A percentile compares a stretch with the other conserved stretches of the same genome.
Evolutionary conservation across 2,329 filamentous ascomycete species (phyloP).

Genomic region (Fusarium illudens): DNA sequence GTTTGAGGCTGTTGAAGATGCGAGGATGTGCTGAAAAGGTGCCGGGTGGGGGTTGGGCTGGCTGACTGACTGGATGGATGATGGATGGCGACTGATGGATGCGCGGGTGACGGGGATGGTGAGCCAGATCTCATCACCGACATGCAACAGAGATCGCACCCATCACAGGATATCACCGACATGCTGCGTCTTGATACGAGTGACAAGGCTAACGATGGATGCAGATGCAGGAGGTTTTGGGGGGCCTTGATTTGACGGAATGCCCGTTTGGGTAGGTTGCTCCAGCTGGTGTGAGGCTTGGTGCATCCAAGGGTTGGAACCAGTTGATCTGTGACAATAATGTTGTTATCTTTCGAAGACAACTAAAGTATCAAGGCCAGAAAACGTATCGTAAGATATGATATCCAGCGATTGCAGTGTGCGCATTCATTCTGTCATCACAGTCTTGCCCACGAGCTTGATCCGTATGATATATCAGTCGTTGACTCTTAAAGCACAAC

Average conservation of each 20-base stretch:
- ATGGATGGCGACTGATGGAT: background rate
- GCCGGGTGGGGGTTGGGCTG: conserved; percentile 13
- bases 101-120: conserved; percentile 6
- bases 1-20: conserved; percentile 34
- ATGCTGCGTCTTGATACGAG: background rate
- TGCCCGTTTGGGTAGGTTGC: background rate
- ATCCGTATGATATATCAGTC: background rate
- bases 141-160: background rate
- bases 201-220: background rate
- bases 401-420: background rate
- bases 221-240: background rate
- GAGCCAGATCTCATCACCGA: background rate
- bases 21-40: conserved; percentile 3
- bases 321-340: background rate
- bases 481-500: background rate
- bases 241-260: background rate
- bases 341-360: background rate
- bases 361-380: background rate
- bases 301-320: background rate
- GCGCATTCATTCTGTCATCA: background rate
- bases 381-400: background rate
- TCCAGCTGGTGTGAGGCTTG: background rate
- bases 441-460: background rate
- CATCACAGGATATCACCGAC: conserved; percentile 5
- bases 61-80: background rate